These are phyloP conservation scores for Citrus hindsii DNA, from an alignment of 345 rosid species.

Conservation along the genomic window DNA sequence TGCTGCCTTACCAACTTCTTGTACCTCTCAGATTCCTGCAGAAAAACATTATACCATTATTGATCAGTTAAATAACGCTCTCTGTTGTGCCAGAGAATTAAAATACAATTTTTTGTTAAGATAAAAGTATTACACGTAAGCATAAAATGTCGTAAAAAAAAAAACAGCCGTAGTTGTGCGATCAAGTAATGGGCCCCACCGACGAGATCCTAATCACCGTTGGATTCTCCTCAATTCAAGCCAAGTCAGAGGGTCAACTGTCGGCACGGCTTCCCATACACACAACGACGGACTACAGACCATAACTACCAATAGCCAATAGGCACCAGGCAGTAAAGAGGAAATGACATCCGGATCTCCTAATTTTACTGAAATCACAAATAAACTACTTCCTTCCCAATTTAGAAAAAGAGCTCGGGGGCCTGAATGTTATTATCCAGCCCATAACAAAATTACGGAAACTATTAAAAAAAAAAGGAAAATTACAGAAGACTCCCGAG, in stretches of 20 bases:
- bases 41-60: background rate
- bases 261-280: background rate
- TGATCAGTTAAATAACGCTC: background rate
- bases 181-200: background rate
- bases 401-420: too few relatives aligned
- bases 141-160: background rate
- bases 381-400: background rate
- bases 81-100: background rate
- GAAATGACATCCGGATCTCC: background rate
- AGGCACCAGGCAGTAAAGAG: background rate
- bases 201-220: background rate
- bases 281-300: too few relatives aligned
- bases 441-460: background rate
- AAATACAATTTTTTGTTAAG: background rate
- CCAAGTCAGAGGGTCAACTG: background rate
- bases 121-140: background rate
- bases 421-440: background rate
- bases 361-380: background rate
- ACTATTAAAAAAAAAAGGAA: too few relatives aligned
- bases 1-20: conserved; percentile 44
- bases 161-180: background rate
- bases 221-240: background rate
- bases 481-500: too few relatives aligned
- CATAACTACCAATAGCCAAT: too few relatives aligned
- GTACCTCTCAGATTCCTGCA: conserved; percentile 49